Base-by-base conservation (phyloP, 768 basidiomycete species). In the Arthromyces matolae region DNA sequence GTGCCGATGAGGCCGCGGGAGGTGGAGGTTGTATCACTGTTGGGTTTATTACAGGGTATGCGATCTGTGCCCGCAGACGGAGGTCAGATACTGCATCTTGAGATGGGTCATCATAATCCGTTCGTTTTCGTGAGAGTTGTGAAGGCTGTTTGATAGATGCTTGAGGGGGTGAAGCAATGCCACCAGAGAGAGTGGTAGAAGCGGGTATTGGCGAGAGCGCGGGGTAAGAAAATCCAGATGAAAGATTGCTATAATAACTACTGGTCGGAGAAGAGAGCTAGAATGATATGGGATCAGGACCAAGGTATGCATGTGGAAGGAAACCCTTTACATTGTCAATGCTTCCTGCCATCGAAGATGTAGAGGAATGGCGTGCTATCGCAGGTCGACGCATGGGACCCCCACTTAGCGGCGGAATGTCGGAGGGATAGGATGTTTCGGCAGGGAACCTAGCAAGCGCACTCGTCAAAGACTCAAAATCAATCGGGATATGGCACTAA, bases 131-230 rank as follows among this genome's bases (percentile, higher is more conserved):
- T 4, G 91, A 71, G 5, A 86, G 75, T 14, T 64, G 62, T 8
- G 85, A 84, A 22, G 85, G 82, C n/a, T n/a, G n/a, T 56, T 90
- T 90, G 52, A 92, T 83, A 23, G 92, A 90, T 8, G 89, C 90
- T 63, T 82, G 85, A 2, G 93, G 92, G 9, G 90, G 93, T 0
- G 86, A 77, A 0, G 87, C 71, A 24, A 80, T 76, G 47, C 67
- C 69, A 54, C n/a, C n/a, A 76, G 58, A 44, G 28, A 62, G 64
- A 42, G 70, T 62, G 38, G 60, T 47, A 51, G 73, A 56, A 5
- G 76, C 64, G 38, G 73, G 62, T 41, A 67, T 56, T 8, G 64
- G 68, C n/a, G 70, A 45, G 52, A 77, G 71, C 61, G 69, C 64
- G 28, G 78, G 78, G 70, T 81, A 79, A 72, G 73, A 70, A 25